Evolutionary conservation across 179 eudicot species (phyloP).

Genomic region (Pouteria campechiana): DNA sequence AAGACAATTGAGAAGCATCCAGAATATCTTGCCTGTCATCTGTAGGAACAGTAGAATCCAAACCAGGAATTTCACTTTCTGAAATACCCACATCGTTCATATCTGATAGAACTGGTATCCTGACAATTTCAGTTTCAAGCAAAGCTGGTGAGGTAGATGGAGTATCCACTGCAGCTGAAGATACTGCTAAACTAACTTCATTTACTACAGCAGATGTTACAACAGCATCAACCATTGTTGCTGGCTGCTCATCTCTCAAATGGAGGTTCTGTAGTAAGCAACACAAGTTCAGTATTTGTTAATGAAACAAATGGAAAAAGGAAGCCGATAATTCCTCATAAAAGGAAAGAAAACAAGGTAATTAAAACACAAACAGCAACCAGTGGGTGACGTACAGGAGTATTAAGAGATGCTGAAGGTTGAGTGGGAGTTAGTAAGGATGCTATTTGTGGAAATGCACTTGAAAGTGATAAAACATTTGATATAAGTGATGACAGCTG

Average conservation of each 20-base stretch:
- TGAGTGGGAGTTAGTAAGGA: conserved; percentile 20
- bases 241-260: conserved; percentile 23
- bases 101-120: conserved; percentile 26
- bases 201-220: conserved; percentile 15
- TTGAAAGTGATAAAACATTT: conserved; percentile 26
- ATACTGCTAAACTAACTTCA: conserved; percentile 18
- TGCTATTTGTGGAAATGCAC: conserved; percentile 22
- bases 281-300: conserved; percentile 5
- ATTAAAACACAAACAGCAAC: neutral
- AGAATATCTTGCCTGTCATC: conserved; percentile 28
- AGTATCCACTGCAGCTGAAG: conserved; percentile 22
- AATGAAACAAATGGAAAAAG: neutral
- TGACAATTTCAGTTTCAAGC: conserved; percentile 13
- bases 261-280: conserved; percentile 34
- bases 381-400: neutral
- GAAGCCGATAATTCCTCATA: neutral
- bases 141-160: no score
- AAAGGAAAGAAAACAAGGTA: neutral
- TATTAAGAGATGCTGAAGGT: conserved; percentile 13
- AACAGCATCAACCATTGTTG: conserved; percentile 18
- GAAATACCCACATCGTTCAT: conserved; percentile 37
- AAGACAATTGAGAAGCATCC: conserved; percentile 23
- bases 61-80: conserved; percentile 73
- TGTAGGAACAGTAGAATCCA: conserved; percentile 37
- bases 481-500: conserved; percentile 48